Conservation (phyloP, 78 protist species). For the Dictyostelium capitatum region DNA sequence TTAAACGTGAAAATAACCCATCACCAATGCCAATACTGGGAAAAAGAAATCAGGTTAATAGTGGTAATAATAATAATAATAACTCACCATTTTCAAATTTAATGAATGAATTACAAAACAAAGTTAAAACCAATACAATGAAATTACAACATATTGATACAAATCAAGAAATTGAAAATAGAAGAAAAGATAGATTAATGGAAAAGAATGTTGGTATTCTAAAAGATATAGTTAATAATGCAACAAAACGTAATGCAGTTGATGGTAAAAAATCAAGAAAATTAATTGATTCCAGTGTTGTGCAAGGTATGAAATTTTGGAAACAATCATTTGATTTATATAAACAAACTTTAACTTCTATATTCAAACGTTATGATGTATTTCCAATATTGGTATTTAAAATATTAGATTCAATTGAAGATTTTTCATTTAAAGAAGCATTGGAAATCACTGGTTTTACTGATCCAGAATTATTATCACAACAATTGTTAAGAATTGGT, state of each 20-base stretch:
- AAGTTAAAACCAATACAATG: constrained; percentile 27
- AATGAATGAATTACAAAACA: constrained; percentile 50
- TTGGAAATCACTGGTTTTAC: constrained; percentile 36
- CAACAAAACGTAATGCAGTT: neutral
- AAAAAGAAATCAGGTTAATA: neutral
- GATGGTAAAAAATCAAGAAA: neutral
- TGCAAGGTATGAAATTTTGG: constrained; percentile 60
- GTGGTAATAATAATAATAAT: neutral
- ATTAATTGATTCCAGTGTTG: constrained; percentile 24
- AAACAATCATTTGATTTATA: constrained; percentile 56
- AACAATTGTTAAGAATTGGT: constrained; percentile 34
- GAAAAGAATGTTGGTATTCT: constrained; percentile 28
- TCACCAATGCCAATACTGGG: neutral
- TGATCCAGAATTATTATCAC: constrained; percentile 8
- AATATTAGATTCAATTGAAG: constrained; percentile 42
- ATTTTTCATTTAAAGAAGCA: constrained; percentile 74
- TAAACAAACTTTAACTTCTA: constrained; percentile 10
- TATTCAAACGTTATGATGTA: constrained; percentile 35
- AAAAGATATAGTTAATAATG: constrained; percentile 64
- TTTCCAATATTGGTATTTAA: constrained; percentile 13
- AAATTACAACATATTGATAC: constrained; percentile 53
- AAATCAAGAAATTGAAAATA: constrained; percentile 30
- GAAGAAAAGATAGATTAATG: constrained; percentile 56
- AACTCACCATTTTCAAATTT: constrained; percentile 4
- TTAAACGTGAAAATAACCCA: constrained; percentile 11